Percentiles rank a stretch among this genome's conserved stretches.
These are phyloP conservation scores for Glebionis coronaria DNA, from an alignment of 129 eudicot genomes.

Conservation along the genomic window DNA sequence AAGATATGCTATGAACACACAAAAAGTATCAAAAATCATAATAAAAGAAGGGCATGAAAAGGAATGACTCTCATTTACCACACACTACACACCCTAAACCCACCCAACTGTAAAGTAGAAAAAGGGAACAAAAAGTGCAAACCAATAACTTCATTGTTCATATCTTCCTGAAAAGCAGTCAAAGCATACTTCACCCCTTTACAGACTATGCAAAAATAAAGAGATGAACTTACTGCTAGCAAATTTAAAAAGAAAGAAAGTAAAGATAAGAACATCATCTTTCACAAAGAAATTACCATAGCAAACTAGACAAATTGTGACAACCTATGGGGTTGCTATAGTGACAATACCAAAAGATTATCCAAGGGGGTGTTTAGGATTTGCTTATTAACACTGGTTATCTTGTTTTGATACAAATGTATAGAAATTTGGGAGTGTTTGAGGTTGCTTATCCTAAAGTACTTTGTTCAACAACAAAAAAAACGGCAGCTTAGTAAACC, in stretches of 20 bases:
- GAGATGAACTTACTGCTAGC: constrained; percentile 3
- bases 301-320: constrained; percentile 17
- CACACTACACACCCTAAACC: constrained; percentile 8
- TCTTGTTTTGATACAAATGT: no score
- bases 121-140: constrained; percentile 19
- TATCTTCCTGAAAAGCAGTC: constrained; percentile 32
- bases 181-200: constrained; percentile 25
- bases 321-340: not conserved
- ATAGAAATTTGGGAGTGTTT: no score
- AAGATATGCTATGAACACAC: no score
- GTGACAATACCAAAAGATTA: not conserved
- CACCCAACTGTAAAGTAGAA: constrained; percentile 34
- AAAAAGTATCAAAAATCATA: not conserved
- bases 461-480: no score
- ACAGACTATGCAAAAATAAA: constrained; percentile 13
- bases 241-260: not conserved
- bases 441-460: no score
- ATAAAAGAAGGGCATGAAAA: constrained; percentile 8
- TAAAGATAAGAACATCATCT: not conserved
- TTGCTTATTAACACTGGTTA: no score
- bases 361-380: not conserved
- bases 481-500: no score
- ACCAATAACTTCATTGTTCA: constrained; percentile 26
- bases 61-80: constrained; percentile 7
- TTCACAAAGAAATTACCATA: not conserved